These are phyloP conservation scores for Claviceps pazoutovae DNA, from an alignment of 2,329 filamentous ascomycete species.

Conservation along the genomic window DNA sequence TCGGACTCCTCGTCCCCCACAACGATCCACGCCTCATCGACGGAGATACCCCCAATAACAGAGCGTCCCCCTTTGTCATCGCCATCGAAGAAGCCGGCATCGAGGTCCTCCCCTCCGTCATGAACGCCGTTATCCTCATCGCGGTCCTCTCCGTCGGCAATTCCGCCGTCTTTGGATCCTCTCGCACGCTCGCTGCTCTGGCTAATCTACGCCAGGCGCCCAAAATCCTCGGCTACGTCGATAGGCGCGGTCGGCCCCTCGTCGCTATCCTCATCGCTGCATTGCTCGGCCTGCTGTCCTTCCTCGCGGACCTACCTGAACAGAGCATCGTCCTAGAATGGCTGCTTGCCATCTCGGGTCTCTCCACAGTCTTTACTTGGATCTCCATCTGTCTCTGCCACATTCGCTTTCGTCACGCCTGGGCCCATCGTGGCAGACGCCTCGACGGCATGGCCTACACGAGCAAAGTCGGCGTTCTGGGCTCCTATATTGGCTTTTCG, in stretches of 20 bases:
- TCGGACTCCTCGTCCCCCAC: conserved; percentile 73
- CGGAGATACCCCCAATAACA: conserved; percentile 46
- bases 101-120: conserved; percentile 65
- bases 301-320: conserved; percentile 49
- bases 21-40: conserved; percentile 48
- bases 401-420: conserved; percentile 80
- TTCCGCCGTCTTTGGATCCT: conserved; percentile 81
- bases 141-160: conserved; percentile 86
- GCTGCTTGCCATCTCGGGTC: conserved; percentile 62
- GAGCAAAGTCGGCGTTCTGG: conserved; percentile 63
- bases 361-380: conserved; percentile 69
- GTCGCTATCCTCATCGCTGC: conserved; percentile 57
- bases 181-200: conserved; percentile 75
- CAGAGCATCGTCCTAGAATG: conserved; percentile 58
- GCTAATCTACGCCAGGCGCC: conserved; percentile 81
- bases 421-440: conserved; percentile 54
- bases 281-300: conserved; percentile 58
- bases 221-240: conserved; percentile 63
- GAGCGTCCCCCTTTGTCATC: conserved; percentile 84
- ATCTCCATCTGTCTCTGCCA: conserved; percentile 77
- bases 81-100: conserved; percentile 79
- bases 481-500: conserved; percentile 65
- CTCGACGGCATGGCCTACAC: conserved; percentile 67
- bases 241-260: conserved; percentile 67
- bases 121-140: conserved; percentile 91